Conservation (phyloP, 257 asterid species). For the Nicotiana paniculata region DNA sequence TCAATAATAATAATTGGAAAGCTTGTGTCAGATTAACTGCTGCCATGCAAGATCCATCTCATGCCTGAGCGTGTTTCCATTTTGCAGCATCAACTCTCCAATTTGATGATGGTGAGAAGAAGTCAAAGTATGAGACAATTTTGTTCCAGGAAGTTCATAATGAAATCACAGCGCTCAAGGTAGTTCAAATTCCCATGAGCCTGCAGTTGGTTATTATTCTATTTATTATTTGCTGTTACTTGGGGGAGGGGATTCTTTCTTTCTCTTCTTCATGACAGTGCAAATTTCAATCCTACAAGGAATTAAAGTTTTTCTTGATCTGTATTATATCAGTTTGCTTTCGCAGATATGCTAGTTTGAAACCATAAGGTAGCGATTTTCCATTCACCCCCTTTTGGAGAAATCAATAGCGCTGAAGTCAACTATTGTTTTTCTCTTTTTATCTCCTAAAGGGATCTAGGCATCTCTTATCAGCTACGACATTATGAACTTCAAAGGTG, state of each 20-base stretch:
- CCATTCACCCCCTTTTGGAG: neutral
- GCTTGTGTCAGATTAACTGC: neutral
- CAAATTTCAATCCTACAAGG: neutral
- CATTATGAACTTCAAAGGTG: neutral
- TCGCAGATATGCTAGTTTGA: neutral
- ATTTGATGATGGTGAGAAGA: slow-evolving; percentile 64
- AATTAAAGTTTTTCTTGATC: neutral
- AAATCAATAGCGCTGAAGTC: neutral
- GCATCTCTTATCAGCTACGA: neutral
- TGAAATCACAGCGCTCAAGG: slow-evolving; percentile 73
- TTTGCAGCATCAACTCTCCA: slow-evolving; percentile 66
- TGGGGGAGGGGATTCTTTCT: neutral
- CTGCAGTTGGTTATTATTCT: slow-evolving; percentile 6
- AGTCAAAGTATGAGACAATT: slow-evolving; percentile 54
- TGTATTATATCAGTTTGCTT: neutral
- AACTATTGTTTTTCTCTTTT: neutral
- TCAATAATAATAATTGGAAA: neutral
- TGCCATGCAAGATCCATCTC: slow-evolving; percentile 6
- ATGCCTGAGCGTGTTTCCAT: slow-evolving; percentile 10
- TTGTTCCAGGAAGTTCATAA: slow-evolving; percentile 60
- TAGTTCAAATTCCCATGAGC: slow-evolving; percentile 20
- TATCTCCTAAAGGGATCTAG: neutral
- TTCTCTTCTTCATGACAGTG: neutral
- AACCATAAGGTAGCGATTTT: neutral
- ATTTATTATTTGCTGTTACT: slow-evolving; percentile 2